Evolutionary conservation across 2,329 filamentous ascomycete genomes (phyloP).

Genomic region (Hypocrella siamensis): DNA sequence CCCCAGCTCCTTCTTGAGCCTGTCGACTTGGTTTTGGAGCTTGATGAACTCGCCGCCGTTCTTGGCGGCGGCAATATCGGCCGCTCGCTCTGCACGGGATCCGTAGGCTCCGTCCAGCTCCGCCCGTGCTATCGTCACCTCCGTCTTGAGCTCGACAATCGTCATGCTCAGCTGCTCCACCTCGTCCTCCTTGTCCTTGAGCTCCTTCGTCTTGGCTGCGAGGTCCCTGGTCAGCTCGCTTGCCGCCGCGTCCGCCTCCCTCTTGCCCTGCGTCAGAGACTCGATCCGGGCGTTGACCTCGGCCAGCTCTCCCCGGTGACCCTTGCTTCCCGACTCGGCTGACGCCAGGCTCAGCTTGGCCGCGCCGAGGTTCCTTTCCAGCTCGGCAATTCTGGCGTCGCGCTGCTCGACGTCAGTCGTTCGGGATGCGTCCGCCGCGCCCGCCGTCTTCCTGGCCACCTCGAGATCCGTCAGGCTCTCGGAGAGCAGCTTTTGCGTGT

Average conservation of each 20-base stretch:
- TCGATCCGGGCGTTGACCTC: constrained; percentile 17
- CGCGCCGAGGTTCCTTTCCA: constrained; percentile 15
- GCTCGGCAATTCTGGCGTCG: constrained; percentile 21
- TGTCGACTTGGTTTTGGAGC: constrained; percentile 30
- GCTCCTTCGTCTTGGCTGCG: constrained; percentile 23
- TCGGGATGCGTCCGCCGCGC: constrained; percentile 9
- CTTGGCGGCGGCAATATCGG: constrained; percentile 39
- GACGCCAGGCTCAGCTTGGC: constrained; percentile 8
- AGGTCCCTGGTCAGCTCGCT: constrained; percentile 12
- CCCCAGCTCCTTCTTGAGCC: constrained; percentile 33
- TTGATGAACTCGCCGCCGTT: constrained; percentile 27
- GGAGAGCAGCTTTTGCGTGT: constrained; percentile 31
- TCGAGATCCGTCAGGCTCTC: constrained; percentile 32
- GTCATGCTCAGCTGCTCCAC: constrained; percentile 33
- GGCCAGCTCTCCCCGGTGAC: constrained; percentile 16
- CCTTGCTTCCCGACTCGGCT: constrained; percentile 23
- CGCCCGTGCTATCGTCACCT: constrained; percentile 43
- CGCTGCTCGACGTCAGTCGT: constrained; percentile 17
- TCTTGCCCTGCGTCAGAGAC: constrained; percentile 11
- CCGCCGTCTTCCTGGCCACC: constrained; percentile 11
- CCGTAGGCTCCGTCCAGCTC: constrained; percentile 48
- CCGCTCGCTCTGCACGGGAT: constrained; percentile 40
- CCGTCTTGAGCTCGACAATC: constrained; percentile 44
- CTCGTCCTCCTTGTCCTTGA: constrained; percentile 33
- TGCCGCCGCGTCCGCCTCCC: constrained; percentile 12